Conservation (phyloP, 1,284 basidiomycete genomes). For the Cutaneotrichosporon sp. region DNA sequence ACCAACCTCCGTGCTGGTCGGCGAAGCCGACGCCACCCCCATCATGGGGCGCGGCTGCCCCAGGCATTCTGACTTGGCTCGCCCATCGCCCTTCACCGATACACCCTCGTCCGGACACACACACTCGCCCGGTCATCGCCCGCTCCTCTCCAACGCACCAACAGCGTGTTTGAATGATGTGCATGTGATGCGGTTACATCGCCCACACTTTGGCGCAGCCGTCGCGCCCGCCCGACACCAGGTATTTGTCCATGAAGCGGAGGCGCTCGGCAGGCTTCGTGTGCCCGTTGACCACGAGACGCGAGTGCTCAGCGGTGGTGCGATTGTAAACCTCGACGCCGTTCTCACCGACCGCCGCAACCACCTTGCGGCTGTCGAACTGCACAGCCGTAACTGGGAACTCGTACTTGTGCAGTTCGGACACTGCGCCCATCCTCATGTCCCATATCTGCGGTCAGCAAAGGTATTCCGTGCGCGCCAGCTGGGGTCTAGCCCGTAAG, state of each 20-base stretch:
- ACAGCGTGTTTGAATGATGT: not conserved
- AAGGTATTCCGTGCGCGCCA: not conserved
- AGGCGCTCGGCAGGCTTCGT: constrained; percentile 83
- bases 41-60: no score
- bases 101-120: no score
- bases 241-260: constrained; percentile 94
- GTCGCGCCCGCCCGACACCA: constrained; percentile 87
- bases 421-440: constrained; percentile 80
- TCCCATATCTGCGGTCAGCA: constrained; percentile 78
- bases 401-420: constrained; percentile 88
- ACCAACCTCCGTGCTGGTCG: no score
- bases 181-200: constrained; percentile 56
- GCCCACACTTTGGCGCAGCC: constrained; percentile 92
- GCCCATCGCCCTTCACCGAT: no score
- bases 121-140: no score
- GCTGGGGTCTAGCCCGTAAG: no score
- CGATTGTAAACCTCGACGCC: constrained; percentile 95
- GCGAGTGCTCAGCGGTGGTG: constrained; percentile 83
- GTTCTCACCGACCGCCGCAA: constrained; percentile 91
- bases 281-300: constrained; percentile 85
- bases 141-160: not conserved
- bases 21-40: no score
- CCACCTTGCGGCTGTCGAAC: constrained; percentile 91
- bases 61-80: no score
- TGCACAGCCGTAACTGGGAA: constrained; percentile 87